Evolutionary conservation across 495 filamentous ascomycete species (phyloP), one percentile per base, ranked within the genome.

Genomic region (Xylaria bambusicola): DNA sequence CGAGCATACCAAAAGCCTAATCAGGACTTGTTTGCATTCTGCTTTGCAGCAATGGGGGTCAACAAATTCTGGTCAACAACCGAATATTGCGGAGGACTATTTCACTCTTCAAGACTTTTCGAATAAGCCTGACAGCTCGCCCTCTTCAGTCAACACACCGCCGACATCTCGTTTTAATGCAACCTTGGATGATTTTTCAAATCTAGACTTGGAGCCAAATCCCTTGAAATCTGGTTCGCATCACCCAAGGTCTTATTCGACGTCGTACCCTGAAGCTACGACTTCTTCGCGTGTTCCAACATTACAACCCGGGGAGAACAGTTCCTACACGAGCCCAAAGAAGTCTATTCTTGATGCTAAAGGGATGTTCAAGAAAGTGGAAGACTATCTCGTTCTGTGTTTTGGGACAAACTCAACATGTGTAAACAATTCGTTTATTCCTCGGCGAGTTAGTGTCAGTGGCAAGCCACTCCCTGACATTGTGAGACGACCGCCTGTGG

Each of bases 341-440:
- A 35, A 57, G 65, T 41, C 63, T 6, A 64, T 63, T 29, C 52
- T 63, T 0, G 73, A 76, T 6, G 63, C 69, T 2, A 76, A 66
- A 54, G 71, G 67, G 20, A 77, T 90, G 12, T 96, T 97, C 66
- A 82, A 81, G 57, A 80, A 75, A 20, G 67, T 96, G 45, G 92
- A 96, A 71, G 88, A 90, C 53, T 91, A 92, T 66, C 81, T 96
- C 29, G 73, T 86, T 24, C 66, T 66, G 18, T 84, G 83, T 52
- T 90, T 96, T 65, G 85, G 82, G 46, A 82, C 84, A 10, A 86
- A 84, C 64, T 81, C 88, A 27, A 86, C 88, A 29, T 86, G 82
- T 67, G 73, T 97, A 8, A 95, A 96, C 66, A 73, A 72, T 36
- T 90, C 90, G 1, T 95, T 95, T 61, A 74, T 76, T 18, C 75